Percentiles rank a stretch among this genome's conserved stretches.
Evolutionary conservation across 2,329 filamentous ascomycete species (phyloP).

Genomic region (Plenodomus tracheiphilus): DNA sequence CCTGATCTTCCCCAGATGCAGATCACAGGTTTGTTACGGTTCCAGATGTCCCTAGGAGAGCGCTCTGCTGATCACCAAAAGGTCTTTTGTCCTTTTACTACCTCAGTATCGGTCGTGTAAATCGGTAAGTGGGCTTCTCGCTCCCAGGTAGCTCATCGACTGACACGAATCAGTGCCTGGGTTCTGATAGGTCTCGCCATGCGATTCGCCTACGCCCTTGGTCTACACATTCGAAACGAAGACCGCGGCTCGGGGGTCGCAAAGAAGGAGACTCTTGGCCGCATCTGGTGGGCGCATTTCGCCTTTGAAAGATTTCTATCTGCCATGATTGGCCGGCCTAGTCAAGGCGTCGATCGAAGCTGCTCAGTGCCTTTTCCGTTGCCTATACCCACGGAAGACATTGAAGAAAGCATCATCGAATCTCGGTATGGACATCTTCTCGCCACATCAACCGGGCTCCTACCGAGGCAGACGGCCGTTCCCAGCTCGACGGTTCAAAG

Average conservation of each 20-base stretch:
- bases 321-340: constrained; percentile 45
- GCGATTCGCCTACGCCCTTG: constrained; percentile 41
- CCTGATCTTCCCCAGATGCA: constrained; percentile 46
- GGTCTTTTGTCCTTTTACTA: constrained; percentile 46
- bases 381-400: constrained; percentile 30
- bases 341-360: constrained; percentile 29
- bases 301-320: constrained; percentile 42
- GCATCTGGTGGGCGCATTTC: constrained; percentile 48
- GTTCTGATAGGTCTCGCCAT: constrained; percentile 40
- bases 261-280: constrained; percentile 39
- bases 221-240: constrained; percentile 44
- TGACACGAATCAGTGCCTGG: constrained; percentile 38
- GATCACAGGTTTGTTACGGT: constrained; percentile 22
- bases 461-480: neutral
- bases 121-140: constrained; percentile 36
- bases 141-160: neutral
- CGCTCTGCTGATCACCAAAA: constrained; percentile 6
- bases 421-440: constrained; percentile 12
- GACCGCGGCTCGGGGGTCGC: constrained; percentile 23
- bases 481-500: neutral
- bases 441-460: neutral
- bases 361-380: constrained; percentile 40
- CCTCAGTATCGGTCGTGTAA: constrained; percentile 45
- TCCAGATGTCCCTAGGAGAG: neutral
- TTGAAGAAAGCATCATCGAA: constrained; percentile 19